Base-by-base conservation (phyloP, 768 basidiomycete species). In the Phallus indusiatus region DNA sequence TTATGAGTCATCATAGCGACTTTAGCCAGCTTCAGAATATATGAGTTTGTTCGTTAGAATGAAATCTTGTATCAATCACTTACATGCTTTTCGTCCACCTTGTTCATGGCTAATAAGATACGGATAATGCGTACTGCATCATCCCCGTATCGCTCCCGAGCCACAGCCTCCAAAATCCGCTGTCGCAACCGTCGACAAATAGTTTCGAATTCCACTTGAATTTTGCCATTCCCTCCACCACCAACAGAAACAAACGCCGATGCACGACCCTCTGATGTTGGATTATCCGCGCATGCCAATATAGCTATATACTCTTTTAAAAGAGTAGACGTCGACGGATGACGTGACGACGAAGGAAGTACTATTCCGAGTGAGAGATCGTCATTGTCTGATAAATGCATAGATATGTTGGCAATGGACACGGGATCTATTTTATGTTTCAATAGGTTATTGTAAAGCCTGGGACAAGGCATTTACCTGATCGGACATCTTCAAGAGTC, bases 1-100 rank as follows among this genome's bases (percentile, higher is more conserved):
- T 90, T 92, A 35, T 87, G 78, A 1, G 90, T 81, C 78, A 98
- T 88, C 90, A 99, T 91, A 17, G 91, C 90, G 53, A 87, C 77
- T 70, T 95, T 95, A 33, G 91, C 88, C 52, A 99, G 84, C 94
- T 98, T 14, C 33, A 17, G n/a, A 42, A 33, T 35, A 17, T 47
- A 53, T 35, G 47, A 64, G 7, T 36, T 48, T 21, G 17, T 46
- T 59, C 21, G 47, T 5, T 17, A 10, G 36, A 18, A 59, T 47
- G 53, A 36, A 48, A 36, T 34, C 42, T 35, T 10, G 49, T 16
- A 42, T 16, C 17, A 36, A 14, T 3, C 5, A 70, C 80, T 61
- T 56, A 91, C 94, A 72, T 93, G 90, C 68, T 94, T 93, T 72
- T 96, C 95, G 63, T 94, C 91, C 79, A 94, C 85, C 71, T 96